Evolutionary conservation across 2,329 filamentous ascomycete species (phyloP).

Genomic region (Sporothrix inflata): DNA sequence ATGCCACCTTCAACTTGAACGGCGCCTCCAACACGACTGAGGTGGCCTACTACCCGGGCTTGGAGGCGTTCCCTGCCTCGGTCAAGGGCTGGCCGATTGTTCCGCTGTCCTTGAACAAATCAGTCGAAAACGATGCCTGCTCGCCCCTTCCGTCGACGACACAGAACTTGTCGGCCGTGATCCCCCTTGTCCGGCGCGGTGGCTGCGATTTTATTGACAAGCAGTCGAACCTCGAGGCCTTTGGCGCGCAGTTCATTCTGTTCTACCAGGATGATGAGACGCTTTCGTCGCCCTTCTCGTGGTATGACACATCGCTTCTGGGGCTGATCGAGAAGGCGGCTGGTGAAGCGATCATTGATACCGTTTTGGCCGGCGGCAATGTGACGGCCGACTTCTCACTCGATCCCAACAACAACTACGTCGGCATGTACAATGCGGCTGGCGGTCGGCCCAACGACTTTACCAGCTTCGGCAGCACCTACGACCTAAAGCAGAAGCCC

Average conservation of each 20-base stretch:
- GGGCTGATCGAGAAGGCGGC: constrained; percentile 30
- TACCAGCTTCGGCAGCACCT: constrained; percentile 49
- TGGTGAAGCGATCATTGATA: constrained; percentile 41
- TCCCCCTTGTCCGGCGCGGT: constrained; percentile 49
- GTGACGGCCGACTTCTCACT: constrained; percentile 39
- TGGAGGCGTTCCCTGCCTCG: constrained; percentile 27
- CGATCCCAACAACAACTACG: constrained; percentile 20
- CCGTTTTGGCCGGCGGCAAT: constrained; percentile 38
- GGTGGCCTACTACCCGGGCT: constrained; percentile 32
- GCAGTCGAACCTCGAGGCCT: constrained; percentile 40
- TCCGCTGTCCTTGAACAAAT: constrained; percentile 35
- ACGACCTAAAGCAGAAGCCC: constrained; percentile 50
- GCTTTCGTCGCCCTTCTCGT: constrained; percentile 24
- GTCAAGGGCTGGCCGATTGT: constrained; percentile 36
- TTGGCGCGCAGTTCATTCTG: constrained; percentile 40
- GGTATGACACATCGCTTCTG: constrained; percentile 8
- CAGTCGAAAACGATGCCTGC: constrained; percentile 44
- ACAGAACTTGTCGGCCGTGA: constrained; percentile 45
- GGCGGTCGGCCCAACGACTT: constrained; percentile 46
- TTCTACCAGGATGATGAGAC: constrained; percentile 41
- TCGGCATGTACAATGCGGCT: constrained; percentile 30
- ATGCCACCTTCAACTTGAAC: constrained; percentile 27
- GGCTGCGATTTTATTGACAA: constrained; percentile 35
- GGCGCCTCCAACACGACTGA: constrained; percentile 26
- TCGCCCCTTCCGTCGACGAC: constrained; percentile 43